Evolutionary conservation across 78 protist genomes (phyloP).

Genomic region (Dictyostelium discoideum): dicty_2.7 NC_007090.3:2386501-2387000

Average conservation of each 20-base stretch:
- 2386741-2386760: background rate
- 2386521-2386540: background rate
- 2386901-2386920: background rate
- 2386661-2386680: background rate
- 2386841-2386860: no score
- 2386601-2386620: background rate
- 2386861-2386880: background rate
- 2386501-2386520: background rate
- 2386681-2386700: background rate
- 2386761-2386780: background rate
- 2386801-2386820: no score
- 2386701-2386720: background rate
- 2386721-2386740: background rate
- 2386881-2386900: background rate
- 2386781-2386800: no score
- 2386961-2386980: background rate
- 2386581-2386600: background rate
- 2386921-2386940: no score
- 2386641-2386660: background rate
- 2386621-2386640: background rate
- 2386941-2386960: background rate
- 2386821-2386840: no score
- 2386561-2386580: background rate
- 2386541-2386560: background rate
- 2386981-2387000: background rate